These are phyloP conservation scores for Agapanthus africanus DNA, from an alignment of 106 monocot genomes.

Conservation along the genomic window DNA sequence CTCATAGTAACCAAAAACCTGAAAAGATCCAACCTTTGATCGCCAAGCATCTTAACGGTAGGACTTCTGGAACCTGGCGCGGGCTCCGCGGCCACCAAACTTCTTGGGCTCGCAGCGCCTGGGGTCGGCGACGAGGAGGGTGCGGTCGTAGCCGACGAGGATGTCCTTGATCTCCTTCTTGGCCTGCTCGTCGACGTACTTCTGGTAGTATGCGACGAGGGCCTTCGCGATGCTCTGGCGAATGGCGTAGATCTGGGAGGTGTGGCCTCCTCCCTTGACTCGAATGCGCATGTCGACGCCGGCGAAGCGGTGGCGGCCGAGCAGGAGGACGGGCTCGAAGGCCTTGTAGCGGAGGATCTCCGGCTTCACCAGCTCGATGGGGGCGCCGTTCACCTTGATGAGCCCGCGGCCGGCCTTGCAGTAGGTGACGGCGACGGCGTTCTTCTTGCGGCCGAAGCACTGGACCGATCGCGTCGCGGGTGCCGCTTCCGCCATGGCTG, in stretches of 20 bases:
- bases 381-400: slow-evolving; percentile 19
- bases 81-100: slow-evolving; percentile 23
- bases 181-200: slow-evolving; percentile 17
- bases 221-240: slow-evolving; percentile 24
- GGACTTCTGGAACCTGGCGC: slow-evolving; percentile 22
- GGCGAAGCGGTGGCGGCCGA: slow-evolving; percentile 10
- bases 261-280: slow-evolving; percentile 14
- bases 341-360: slow-evolving; percentile 27
- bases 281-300: slow-evolving; percentile 19
- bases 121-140: slow-evolving; percentile 16
- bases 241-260: slow-evolving; percentile 23
- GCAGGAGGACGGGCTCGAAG: slow-evolving; percentile 20
- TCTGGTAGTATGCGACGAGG: slow-evolving; percentile 22
- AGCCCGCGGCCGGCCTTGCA: slow-evolving; percentile 14
- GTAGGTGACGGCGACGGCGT: slow-evolving; percentile 15
- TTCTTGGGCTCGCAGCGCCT: slow-evolving; percentile 26
- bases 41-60: too few species aligned
- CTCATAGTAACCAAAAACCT: too few species aligned
- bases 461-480: slow-evolving; percentile 3
- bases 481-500: not conserved
- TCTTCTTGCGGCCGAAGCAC: slow-evolving; percentile 20
- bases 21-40: too few species aligned
- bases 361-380: slow-evolving; percentile 20
- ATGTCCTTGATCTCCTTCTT: slow-evolving; percentile 21
- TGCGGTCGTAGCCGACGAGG: slow-evolving; percentile 16